phyloP scores from a whole-genome alignment of 768 basidiomycete genomes.

The Calvatia gigantea region DNA sequence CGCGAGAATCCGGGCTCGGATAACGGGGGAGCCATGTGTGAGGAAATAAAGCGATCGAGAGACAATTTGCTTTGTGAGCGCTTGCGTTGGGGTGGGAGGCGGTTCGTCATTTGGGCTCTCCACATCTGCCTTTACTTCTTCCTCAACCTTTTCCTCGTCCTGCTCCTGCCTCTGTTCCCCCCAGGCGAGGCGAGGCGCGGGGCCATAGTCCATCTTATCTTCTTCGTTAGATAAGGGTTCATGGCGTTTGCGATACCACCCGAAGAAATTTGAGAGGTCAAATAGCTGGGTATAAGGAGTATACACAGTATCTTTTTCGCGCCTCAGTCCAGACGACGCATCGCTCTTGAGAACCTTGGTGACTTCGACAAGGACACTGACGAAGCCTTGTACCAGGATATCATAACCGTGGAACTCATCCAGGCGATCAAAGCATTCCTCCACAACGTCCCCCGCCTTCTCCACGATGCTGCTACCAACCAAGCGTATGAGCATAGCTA shows the following conservation, averaged over 20 bases:
- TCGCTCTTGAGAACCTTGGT: constrained; percentile 65
- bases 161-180: constrained; percentile 30
- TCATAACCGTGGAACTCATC: constrained; percentile 97
- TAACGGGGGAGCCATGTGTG: constrained; percentile 82
- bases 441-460: constrained; percentile 89
- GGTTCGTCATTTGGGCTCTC: constrained; percentile 41
- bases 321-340: constrained; percentile 32
- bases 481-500: constrained; percentile 79
- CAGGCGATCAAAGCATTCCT: constrained; percentile 94
- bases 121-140: constrained; percentile 23
- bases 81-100: constrained; percentile 66
- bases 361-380: constrained; percentile 85
- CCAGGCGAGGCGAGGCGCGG: constrained; percentile 60
- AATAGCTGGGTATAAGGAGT: constrained; percentile 25
- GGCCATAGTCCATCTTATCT: constrained; percentile 51
- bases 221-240: constrained; percentile 28
- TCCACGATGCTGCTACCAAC: constrained; percentile 87
- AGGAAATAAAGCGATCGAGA: constrained; percentile 86
- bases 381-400: constrained; percentile 77
- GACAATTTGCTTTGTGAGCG: constrained; percentile 81
- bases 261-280: constrained; percentile 48
- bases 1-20: constrained; percentile 79
- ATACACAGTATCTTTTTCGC: constrained; percentile 14
- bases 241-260: constrained; percentile 60
- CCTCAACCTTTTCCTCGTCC: constrained; percentile 19